Evolutionary conservation across 768 basidiomycete species (phyloP).

Genomic region (Podaxis carcinomalis): DNA sequence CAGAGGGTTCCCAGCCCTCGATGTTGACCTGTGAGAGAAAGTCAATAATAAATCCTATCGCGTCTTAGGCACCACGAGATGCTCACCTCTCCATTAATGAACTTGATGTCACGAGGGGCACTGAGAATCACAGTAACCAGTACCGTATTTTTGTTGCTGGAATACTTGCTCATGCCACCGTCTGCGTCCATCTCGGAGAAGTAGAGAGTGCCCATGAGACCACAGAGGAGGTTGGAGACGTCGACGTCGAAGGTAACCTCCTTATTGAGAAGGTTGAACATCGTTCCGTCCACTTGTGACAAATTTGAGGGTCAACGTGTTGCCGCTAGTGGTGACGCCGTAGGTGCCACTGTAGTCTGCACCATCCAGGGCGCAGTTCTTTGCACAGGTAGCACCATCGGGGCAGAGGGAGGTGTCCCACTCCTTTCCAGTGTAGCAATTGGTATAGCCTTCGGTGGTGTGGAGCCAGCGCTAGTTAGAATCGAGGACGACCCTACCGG

Average conservation of each 20-base stretch:
- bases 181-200: slow-evolving; percentile 19
- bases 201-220: slow-evolving; percentile 18
- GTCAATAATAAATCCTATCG: neutral
- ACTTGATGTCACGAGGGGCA: slow-evolving; percentile 20
- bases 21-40: slow-evolving; percentile 14
- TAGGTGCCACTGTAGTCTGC: slow-evolving; percentile 29
- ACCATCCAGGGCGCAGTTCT: slow-evolving; percentile 25
- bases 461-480: slow-evolving; percentile 43
- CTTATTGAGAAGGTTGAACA: slow-evolving; percentile 20
- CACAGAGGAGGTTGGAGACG: slow-evolving; percentile 18
- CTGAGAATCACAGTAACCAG: slow-evolving; percentile 22
- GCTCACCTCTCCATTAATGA: slow-evolving; percentile 16
- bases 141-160: slow-evolving; percentile 20
- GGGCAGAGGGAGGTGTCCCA: slow-evolving; percentile 33
- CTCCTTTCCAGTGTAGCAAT: slow-evolving; percentile 27
- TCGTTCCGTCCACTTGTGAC: slow-evolving; percentile 22
- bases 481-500: slow-evolving; percentile 33
- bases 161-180: slow-evolving; percentile 16
- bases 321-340: slow-evolving; percentile 29
- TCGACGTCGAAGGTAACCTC: slow-evolving; percentile 21
- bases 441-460: slow-evolving; percentile 20
- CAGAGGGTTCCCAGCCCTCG: slow-evolving; percentile 16
- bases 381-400: slow-evolving; percentile 33
- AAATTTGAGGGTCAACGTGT: slow-evolving; percentile 34
- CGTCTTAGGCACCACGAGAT: neutral